Evolutionary conservation across 2,329 filamentous ascomycete species (phyloP), one percentile per base, ranked within the genome.

Genomic region (Paramyrothecium sp.): DNA sequence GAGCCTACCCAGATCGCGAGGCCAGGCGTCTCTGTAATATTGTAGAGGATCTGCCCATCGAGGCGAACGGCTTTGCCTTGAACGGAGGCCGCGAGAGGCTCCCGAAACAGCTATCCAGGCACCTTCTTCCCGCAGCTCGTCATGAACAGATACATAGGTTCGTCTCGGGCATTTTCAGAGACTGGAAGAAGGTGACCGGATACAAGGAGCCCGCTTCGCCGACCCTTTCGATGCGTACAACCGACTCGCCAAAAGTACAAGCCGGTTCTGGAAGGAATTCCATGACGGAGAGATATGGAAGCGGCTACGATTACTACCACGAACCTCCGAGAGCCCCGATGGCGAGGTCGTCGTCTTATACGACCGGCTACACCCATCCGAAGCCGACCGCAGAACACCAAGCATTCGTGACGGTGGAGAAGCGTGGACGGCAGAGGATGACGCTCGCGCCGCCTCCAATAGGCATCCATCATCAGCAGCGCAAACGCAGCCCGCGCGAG

Each of bases 1-100:
- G 86, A 61, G 89, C 91, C 1, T 87, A 92, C 61, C 92, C 92
- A 0, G 87, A 92, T 46, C 81, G 85, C 51, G 92, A 96, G 71
- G 88, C 86, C 57, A 80, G 83, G 47, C 85, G 92, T 11, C 77
- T 97, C 4, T 79, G 85, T 48, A 86, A 83, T 57, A 84, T 91
- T 21, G 83, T 93, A 3, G 71, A 85, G 3, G 82, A 88, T 49
- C 84, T 93, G 72, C 89, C 91, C 1, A 89, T 96, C 64, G 73
- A 80, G 30, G 74, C 75, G 0, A 74, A 78, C 52, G 75, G 73
- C 10, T 63, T 86, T 71, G 85, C 88, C 55, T 80, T 86, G 0
- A 81, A 87, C 49, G 83, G 89, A 51, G 83, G n/a, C 13, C 85
- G 83, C 12, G 90, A 93, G 71, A 80, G 89, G 2, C 88, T 96